Percentiles rank a stretch among this genome's conserved stretches.
phyloP scores from a whole-genome alignment of 2,329 filamentous ascomycete species.

The Fusarium dimerum region DNA sequence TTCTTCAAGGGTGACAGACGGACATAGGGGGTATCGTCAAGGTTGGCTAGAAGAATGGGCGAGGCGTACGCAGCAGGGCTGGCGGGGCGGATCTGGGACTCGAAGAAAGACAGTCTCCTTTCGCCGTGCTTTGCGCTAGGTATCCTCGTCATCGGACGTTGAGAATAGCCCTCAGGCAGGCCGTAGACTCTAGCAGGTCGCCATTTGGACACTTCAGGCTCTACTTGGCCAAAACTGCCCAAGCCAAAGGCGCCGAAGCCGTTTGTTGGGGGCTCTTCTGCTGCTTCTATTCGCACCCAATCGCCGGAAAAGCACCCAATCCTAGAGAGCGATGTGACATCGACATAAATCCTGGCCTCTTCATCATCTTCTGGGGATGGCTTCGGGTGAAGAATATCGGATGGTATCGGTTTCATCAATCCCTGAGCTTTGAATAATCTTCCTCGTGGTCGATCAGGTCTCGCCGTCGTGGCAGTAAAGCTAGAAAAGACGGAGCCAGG shows the following conservation, averaged over 20 bases:
- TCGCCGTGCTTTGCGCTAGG: conserved; percentile 54
- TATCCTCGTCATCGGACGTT: conserved; percentile 61
- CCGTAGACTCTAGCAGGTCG: conserved; percentile 87
- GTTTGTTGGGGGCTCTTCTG: conserved; percentile 70
- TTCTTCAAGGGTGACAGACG: conserved; percentile 72
- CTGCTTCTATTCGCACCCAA: conserved; percentile 84
- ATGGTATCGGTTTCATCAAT: conserved; percentile 68
- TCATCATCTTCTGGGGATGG: conserved; percentile 79
- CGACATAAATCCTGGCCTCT: conserved; percentile 86
- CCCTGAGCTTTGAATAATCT: conserved; percentile 85
- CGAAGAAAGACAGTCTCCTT: conserved; percentile 62
- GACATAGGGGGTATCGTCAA: conserved; percentile 76
- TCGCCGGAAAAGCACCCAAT: conserved; percentile 97
- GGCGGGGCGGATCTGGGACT: conserved; percentile 64
- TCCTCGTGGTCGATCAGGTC: conserved; percentile 69
- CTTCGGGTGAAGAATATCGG: conserved; percentile 81
- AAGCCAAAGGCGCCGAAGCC: conserved; percentile 68
- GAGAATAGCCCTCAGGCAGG: conserved; percentile 73
- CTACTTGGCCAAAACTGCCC: conserved; percentile 55
- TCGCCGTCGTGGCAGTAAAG: conserved; percentile 81
- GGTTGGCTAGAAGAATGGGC: conserved; percentile 82
- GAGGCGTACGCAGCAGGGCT: conserved; percentile 73
- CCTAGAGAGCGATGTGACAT: conserved; percentile 80
- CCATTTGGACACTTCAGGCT: conserved; percentile 68
- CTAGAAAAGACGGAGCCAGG: conserved; percentile 88